Evolutionary conservation across 495 filamentous ascomycete genomes (phyloP), one percentile per base, ranked within the genome.

Genomic region (Sabuloglossum arenarium): DNA sequence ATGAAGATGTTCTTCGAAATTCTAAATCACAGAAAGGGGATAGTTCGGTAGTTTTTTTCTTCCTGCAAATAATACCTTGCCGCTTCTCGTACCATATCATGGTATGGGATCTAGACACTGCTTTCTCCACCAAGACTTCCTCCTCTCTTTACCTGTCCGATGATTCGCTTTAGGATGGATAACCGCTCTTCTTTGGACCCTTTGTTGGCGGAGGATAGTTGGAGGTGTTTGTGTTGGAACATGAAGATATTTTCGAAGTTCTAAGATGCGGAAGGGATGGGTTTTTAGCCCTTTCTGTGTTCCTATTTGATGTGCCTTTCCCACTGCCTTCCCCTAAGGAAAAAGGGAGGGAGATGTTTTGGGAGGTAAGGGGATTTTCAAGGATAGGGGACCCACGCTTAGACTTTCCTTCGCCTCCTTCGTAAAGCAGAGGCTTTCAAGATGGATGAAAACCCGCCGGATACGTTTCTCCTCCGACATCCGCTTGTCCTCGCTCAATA

Each of bases 401-500:
- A 59, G 53, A 49, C 57, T 59, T 0, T 43, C 34, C 30, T 29
- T 39, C 19, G 57, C 57, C 25, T 58, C 55, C 8, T 16, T 23
- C 0, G 57, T 59, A 10, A 58, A 3, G 25, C 57, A 59, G 21
- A 43, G 23, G 6, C 39, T 42, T n/a, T 57, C 32, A 3, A 59
- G 30, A 8, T 59, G 53, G 21, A 46, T 32, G 19, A 59, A 57
- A 6, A 59, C 25, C 14, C 57, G 53, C 0, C 47, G 10, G 28
- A 31, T 57, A 16, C 56, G 24, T n/a, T 56, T 30, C 27, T 58
- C 46, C 28, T 58, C 56, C 0, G 29, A 0, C 19, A 29, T 42
- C 1, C 29, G n/a, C 16, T 58, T 25, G 30, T 39, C n/a, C 2
- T 30, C 21, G 16, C 9, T 54, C 6, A 31, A n/a, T 3, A 9